phyloP scores from a whole-genome alignment of 2,329 filamentous ascomycete species.

The Aspergillus vadensis region DNA sequence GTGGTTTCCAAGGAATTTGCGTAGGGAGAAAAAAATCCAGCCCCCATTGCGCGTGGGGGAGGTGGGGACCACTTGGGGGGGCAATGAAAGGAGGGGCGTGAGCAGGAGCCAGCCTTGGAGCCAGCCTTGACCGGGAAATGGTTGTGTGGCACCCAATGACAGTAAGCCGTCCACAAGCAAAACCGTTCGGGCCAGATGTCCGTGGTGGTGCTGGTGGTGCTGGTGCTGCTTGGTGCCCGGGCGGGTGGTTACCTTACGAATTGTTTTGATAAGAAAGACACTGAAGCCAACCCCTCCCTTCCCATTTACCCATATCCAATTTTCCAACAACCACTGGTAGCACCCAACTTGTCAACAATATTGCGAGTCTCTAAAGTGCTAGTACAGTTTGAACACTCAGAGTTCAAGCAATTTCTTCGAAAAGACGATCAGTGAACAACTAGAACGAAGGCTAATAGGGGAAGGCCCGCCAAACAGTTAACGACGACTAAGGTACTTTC shows the following conservation, averaged over 20 bases:
- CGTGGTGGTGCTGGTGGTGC: background rate
- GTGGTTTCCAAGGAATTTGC: background rate
- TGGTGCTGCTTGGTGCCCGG: background rate
- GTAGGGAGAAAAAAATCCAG: background rate
- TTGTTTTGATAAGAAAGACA: background rate
- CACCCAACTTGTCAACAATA: background rate
- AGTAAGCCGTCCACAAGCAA: background rate
- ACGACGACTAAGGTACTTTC: background rate
- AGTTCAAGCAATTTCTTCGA: too few relatives aligned
- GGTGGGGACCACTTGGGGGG: constrained; percentile 2
- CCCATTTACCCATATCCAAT: background rate
- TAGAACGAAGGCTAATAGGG: background rate
- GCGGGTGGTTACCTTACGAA: background rate
- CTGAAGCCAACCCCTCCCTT: background rate
- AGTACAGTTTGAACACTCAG: background rate
- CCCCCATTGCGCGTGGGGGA: constrained; percentile 1
- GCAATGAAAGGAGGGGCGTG: constrained; percentile 5
- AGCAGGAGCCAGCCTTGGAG: constrained; percentile 7
- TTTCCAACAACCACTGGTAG: background rate
- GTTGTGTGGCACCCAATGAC: background rate
- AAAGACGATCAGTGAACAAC: background rate
- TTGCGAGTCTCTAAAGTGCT: background rate
- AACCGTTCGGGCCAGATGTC: background rate
- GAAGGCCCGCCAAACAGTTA: background rate
- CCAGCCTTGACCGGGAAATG: background rate